These are phyloP conservation scores for Cercospora sojina DNA, from an alignment of 2,329 filamentous ascomycete species.

Conservation along the genomic window DNA sequence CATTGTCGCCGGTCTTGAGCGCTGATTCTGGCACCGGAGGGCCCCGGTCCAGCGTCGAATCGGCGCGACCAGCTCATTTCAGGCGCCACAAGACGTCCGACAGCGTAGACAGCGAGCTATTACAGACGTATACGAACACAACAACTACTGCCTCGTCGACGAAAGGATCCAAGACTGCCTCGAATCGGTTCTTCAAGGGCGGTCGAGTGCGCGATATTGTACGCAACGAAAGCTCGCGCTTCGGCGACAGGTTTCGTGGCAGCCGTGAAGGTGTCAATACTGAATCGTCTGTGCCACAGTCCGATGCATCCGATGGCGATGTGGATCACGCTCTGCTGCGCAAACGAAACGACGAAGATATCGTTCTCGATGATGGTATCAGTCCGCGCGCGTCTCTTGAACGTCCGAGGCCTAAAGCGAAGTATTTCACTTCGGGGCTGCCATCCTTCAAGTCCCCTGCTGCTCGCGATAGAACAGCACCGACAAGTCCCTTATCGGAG, in stretches of 20 bases:
- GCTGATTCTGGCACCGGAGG: conserved; percentile 14
- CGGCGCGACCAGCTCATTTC: conserved; percentile 38
- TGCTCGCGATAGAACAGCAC: conserved; percentile 29
- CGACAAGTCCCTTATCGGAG: conserved; percentile 18
- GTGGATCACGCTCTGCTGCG: conserved; percentile 35
- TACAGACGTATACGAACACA: conserved; percentile 29
- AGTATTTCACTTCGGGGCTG: conserved; percentile 47
- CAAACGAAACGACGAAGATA: conserved; percentile 22
- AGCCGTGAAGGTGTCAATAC: conserved; percentile 50
- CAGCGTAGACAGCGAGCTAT: conserved; percentile 48
- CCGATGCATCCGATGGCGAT: conserved; percentile 51
- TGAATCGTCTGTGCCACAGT: conserved; percentile 34
- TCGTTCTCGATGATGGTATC: conserved; percentile 35
- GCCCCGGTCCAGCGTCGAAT: conserved; percentile 38
- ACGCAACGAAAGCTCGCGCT: conserved; percentile 61
- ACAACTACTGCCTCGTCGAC: conserved; percentile 14
- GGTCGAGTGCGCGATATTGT: conserved; percentile 72
- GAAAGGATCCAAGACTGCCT: conserved; percentile 52
- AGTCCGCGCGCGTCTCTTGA: conserved; percentile 40
- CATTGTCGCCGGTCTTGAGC: conserved; percentile 21
- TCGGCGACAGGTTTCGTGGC: conserved; percentile 61
- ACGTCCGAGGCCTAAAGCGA: conserved; percentile 40
- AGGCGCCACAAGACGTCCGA: conserved; percentile 43
- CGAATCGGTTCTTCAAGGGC: conserved; percentile 76
- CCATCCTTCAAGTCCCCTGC: conserved; percentile 54